Conservation (phyloP, 2,329 filamentous ascomycete genomes). For the Colletotrichum spaethianum region DNA sequence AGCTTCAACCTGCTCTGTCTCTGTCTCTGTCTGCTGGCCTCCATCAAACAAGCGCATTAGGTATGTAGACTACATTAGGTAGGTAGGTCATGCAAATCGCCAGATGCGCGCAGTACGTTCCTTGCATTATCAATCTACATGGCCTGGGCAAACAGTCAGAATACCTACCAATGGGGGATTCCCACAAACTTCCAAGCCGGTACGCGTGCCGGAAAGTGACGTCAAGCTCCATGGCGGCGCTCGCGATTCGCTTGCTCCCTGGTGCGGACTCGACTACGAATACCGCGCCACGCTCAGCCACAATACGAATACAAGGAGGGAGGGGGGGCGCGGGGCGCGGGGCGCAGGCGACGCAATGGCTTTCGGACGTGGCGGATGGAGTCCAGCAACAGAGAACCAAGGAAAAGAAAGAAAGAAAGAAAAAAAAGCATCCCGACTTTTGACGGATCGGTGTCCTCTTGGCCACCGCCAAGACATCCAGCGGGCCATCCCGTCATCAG, state of each 20-base stretch:
- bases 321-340: background rate
- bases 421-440: conserved; percentile 17
- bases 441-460: background rate
- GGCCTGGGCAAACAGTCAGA: no score
- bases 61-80: no score
- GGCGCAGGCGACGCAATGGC: background rate
- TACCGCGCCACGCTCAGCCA: conserved; percentile 8
- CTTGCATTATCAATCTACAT: background rate
- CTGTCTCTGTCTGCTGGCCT: background rate
- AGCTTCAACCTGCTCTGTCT: background rate
- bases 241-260: no score
- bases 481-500: conserved; percentile 34
- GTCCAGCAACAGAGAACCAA: background rate
- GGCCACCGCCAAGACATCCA: conserved; percentile 16
- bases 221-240: background rate
- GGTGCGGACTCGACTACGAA: background rate
- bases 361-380: no score
- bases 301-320: background rate
- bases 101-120: background rate
- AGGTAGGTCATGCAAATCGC: background rate
- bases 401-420: no score
- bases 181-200: conserved; percentile 12
- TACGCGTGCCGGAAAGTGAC: conserved; percentile 25
- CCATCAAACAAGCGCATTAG: background rate
- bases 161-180: conserved; percentile 3